phyloP scores from a whole-genome alignment of 2,329 filamentous ascomycete species.

The Epichloe scottii region DNA sequence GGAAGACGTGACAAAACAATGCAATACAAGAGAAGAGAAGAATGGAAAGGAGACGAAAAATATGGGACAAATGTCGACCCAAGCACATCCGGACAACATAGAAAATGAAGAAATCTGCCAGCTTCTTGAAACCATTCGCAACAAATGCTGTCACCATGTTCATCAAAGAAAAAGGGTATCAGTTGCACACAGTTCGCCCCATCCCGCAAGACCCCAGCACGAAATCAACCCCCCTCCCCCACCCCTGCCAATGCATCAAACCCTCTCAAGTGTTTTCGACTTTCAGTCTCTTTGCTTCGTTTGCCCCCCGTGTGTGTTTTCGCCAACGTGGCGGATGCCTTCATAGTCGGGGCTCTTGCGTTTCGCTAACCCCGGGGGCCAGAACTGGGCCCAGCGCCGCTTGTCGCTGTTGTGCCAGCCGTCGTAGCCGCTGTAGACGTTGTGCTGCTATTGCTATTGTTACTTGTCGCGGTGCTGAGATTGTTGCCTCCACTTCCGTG shows the following conservation, averaged over 20 bases:
- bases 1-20: too few species aligned
- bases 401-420: conserved; percentile 7
- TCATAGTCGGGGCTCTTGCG: conserved; percentile 44
- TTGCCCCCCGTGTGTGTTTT: conserved; percentile 26
- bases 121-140: not conserved
- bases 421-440: conserved; percentile 5
- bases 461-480: conserved; percentile 8
- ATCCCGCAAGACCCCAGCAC: not conserved
- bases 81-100: not conserved
- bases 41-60: too few species aligned
- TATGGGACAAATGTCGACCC: too few species aligned
- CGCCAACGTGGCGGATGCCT: conserved; percentile 25
- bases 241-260: not conserved
- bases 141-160: not conserved
- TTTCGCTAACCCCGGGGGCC: conserved; percentile 24
- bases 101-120: not conserved
- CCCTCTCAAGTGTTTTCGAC: conserved; percentile 27
- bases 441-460: conserved; percentile 12
- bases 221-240: not conserved
- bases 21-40: too few species aligned
- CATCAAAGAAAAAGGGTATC: conserved; percentile 7
- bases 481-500: conserved; percentile 9
- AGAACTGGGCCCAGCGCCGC: conserved; percentile 6
- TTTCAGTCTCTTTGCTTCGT: conserved; percentile 41
- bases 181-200: not conserved